Base-by-base conservation (phyloP, 208 protist genomes). In the Wallacemonas sp. region DNA sequence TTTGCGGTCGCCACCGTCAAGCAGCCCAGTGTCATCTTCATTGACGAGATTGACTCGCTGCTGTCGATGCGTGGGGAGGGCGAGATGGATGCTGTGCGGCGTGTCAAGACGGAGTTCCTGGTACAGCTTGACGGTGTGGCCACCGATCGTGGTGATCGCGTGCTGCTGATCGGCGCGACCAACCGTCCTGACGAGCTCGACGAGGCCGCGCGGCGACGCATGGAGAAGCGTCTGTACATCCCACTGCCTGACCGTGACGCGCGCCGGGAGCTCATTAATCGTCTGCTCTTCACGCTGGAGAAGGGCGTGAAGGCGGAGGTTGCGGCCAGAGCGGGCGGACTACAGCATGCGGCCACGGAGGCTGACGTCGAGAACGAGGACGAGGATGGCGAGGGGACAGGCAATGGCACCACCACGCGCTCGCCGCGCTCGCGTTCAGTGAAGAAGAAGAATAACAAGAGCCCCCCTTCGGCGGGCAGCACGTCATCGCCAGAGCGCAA, bases 21-120 rank as follows among this genome's bases (percentile, higher is more conserved):
- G 62, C 83, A 94, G 63, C 93, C 93, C 14, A 80, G 79, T 38
- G 89, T 98, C 32, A 89, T 98, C 31, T 98, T 98, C 67, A 94
- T 98, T 49, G 95, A 98, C 61, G 95, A 98, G 71, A 88, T 98
- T 41, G 98, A 99, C 74, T 90, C 85, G 0, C 72, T 98, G 8
- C 84, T 97, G 25, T 89, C 89, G 5, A 72, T 72, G 73, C 83
- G 95, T 29, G 79, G 79, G 2, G 89, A 95, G 39, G 86, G 84
- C 0, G 91, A 95, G 74, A 84, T 84, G 68, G 91, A 97, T 57
- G 75, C 79, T 1, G 82, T 97, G 5, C 77, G 98, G 29, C 81
- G 98, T 36, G 91, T 99, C n/a, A 99, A 99, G 81, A 99, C 98
- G 25, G 99, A 99, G 80, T 99, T 99, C 61, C 80, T 99, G 1